Percentiles rank a stretch among this genome's conserved stretches.
phyloP scores from a whole-genome alignment of 768 basidiomycete genomes.

The Termitomyces sp. region DNA sequence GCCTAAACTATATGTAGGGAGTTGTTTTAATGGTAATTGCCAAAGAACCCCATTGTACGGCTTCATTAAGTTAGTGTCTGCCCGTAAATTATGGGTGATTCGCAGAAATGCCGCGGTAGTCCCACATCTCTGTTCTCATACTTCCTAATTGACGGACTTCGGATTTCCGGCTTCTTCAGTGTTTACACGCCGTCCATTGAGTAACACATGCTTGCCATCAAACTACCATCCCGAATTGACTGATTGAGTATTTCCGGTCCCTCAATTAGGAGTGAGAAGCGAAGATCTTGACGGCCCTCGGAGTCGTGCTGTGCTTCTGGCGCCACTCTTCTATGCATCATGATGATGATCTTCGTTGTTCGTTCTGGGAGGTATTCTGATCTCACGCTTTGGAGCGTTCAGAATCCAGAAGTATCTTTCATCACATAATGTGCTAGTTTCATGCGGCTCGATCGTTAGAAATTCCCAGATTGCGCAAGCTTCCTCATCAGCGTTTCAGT shows the following conservation, averaged over 20 bases:
- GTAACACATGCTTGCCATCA: background rate
- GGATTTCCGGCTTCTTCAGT: background rate
- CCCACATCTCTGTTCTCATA: background rate
- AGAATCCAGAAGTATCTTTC: background rate
- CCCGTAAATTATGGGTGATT: background rate
- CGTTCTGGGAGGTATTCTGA: background rate
- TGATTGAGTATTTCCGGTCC: background rate
- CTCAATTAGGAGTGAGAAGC: background rate
- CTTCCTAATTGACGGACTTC: background rate
- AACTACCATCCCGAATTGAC: background rate
- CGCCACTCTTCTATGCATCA: background rate
- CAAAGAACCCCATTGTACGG: background rate
- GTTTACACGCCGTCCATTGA: background rate
- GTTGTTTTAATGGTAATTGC: background rate
- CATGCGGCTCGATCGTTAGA: background rate
- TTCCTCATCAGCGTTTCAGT: background rate
- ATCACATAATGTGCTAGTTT: background rate
- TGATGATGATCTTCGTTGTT: background rate
- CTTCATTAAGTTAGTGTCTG: background rate
- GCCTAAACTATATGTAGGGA: background rate
- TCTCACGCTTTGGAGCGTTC: background rate
- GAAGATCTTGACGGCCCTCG: background rate
- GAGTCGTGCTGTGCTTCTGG: background rate
- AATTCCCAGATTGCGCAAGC: background rate
- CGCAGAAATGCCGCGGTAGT: background rate